Evolutionary conservation across 2,329 filamentous ascomycete species (phyloP), one percentile per base, ranked within the genome.

Genomic region (Talaromyces albobiverticillius): DNA sequence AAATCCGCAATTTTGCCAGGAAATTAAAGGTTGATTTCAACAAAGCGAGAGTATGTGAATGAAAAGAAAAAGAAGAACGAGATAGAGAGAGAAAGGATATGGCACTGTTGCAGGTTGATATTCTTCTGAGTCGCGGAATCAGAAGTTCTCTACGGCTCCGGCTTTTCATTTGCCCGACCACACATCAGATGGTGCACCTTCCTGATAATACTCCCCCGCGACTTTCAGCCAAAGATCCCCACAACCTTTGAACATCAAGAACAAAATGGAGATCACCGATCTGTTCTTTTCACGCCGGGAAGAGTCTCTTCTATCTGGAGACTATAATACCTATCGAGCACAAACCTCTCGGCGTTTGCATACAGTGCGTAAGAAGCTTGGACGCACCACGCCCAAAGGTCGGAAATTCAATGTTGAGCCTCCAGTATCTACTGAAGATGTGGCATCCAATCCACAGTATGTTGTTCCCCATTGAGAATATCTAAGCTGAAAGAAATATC

Each of bases 231-330:
- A 25, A 10, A 26, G 3, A 29, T 29, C 32, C 7, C 23, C 7
- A 40, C n/a, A 38, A 36, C 20, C 31, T 20, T 10, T 31, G 36
- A 18, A 42, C 40, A 26, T 46, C 38, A 10, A 23, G 16, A 16
- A 36, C 8, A 42, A 55, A 58, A 96, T 97, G 93, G 90, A 96
- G 60, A 90, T 97, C 72, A 97, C 94, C 54, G 84, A 84, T 62
- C 92, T 90, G 60, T 78, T 97, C 62, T 82, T 91, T 66, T 84
- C 85, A 51, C 86, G 88, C 61, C 82, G 94, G 59, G 89, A 95
- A 70, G 83, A 89, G 65, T 90, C 90, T 34, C 86, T 96, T 49
- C 82, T 95, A 26, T 86, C 94, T 61, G 92, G 91, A 62, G 91
- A 96, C 75, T 92, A 96, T 76, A 84, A 84, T 67, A 87, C 87